Evolutionary conservation across 495 filamentous ascomycete genomes (phyloP).

Genomic region (Hapsidospora chrysogenum): DNA sequence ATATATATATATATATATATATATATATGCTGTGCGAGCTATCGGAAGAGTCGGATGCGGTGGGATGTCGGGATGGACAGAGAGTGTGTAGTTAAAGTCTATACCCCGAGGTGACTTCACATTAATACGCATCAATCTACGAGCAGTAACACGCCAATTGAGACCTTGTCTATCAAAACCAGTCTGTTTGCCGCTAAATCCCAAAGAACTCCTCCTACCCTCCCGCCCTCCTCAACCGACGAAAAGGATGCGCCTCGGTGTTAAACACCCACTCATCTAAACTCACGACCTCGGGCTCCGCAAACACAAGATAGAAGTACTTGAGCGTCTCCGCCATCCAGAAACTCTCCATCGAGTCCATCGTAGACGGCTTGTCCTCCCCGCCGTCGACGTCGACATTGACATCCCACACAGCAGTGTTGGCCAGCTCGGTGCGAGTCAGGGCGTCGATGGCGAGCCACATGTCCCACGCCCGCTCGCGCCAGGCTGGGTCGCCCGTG

Average conservation of each 20-base stretch:
- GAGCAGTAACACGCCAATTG: too few relatives aligned
- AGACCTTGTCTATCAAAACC: too few relatives aligned
- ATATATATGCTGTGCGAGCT: too few relatives aligned
- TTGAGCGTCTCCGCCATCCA: slow-evolving; percentile 34
- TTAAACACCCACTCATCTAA: slow-evolving; percentile 70
- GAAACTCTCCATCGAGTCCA: slow-evolving; percentile 35
- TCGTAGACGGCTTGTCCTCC: slow-evolving; percentile 8
- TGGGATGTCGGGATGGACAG: too few relatives aligned
- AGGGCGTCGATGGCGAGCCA: slow-evolving; percentile 29
- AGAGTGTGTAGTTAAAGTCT: too few relatives aligned
- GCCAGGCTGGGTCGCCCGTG: slow-evolving; percentile 33
- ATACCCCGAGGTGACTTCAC: too few relatives aligned
- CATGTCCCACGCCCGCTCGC: slow-evolving; percentile 44
- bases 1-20: too few relatives aligned
- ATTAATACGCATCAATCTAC: too few relatives aligned
- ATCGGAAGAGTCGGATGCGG: too few relatives aligned
- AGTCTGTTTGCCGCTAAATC: too few relatives aligned
- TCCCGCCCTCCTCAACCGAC: neutral
- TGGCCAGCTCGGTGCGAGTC: slow-evolving; percentile 31
- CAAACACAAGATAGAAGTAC: slow-evolving; percentile 66
- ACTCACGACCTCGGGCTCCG: slow-evolving; percentile 47
- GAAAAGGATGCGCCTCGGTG: slow-evolving; percentile 69
- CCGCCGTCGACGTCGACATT: slow-evolving; percentile 6
- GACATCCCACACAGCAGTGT: slow-evolving; percentile 30
- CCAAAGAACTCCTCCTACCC: too few relatives aligned